Base-by-base conservation (phyloP, 108 stramenopile species). In the Craspedostauros australis region DNA sequence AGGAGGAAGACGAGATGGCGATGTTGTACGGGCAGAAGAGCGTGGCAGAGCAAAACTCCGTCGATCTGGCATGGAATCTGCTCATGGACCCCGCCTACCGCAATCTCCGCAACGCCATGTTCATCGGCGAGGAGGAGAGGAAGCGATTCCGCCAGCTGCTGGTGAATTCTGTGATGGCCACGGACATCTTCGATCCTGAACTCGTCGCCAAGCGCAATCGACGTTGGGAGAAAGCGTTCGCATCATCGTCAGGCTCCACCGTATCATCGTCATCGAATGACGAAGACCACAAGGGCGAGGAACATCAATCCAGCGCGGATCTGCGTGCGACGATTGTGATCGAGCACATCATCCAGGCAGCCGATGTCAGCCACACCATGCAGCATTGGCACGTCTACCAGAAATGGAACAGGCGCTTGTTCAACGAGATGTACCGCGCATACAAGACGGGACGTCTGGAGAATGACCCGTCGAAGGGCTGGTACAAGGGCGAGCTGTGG, bases 401-500 rank as follows among this genome's bases (percentile, higher is more conserved):
- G 14, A 32, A 25, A 32, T 79, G 77, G 77, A 80, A 73, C 61
- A 39, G 60, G 24, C 66, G 60, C 23, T 53, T 75, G 8, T 80
- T 60, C 43, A 57, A 66, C 33, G 78, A 80, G 47, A 39, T 66
- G 4, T 67, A 69, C 43, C 45, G 49, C 26, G 78, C 78, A 0
- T 80, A 60, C 68, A 43, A 58, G 39, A 19, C 31, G 16, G 74
- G 71, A 5, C 51, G 72, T 9, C 55, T 44, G 20, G 74, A 68
- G 4, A 57, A 24, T 20, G 63, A 80, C 46, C 78, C 78, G 12
- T 36, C 66, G 18, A 41, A 18, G 22, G 53, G 43, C 18, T 80
- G 78, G 78, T 80, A 74, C 50, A 53, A 74, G 31, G 75, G 75
- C 53, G 62, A 80, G 55, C 26, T 79, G 21, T 45, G 45, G 16